Conservation (phyloP, 805 yeast species). For the Brettanomyces anomalus region DNA sequence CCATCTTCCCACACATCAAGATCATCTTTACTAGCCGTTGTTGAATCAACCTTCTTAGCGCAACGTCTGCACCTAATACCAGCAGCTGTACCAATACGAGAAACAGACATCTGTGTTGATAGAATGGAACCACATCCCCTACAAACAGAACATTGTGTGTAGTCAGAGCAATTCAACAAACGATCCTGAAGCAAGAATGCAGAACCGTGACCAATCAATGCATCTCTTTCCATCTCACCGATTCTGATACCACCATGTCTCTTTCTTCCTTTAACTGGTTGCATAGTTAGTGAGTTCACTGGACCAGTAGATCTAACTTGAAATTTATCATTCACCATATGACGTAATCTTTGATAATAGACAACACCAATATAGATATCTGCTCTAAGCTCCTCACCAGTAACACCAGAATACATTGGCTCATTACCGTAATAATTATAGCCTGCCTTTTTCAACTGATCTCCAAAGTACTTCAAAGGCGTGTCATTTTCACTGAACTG, state of each 20-base stretch:
- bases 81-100: constrained; percentile 78
- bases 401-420: constrained; percentile 97
- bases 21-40: constrained; percentile 28
- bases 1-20: constrained; percentile 95
- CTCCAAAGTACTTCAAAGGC: constrained; percentile 97
- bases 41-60: constrained; percentile 57
- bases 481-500: constrained; percentile 83
- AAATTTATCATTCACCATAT: constrained; percentile 99
- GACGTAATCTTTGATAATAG: constrained; percentile 95
- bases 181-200: constrained; percentile 92
- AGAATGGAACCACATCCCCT: constrained; percentile 88
- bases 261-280: constrained; percentile 98
- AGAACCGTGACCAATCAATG: constrained; percentile 96
- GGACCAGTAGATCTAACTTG: constrained; percentile 99
- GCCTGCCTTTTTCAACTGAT: constrained; percentile 79
- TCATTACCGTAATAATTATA: constrained; percentile 98
- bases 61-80: constrained; percentile 86
- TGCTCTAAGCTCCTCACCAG: constrained; percentile 94
- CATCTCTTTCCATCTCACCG: constrained; percentile 99
- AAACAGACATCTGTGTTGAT: constrained; percentile 84
- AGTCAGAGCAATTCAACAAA: constrained; percentile 89
- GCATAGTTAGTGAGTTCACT: constrained; percentile 94
- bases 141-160: constrained; percentile 85
- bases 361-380: constrained; percentile 97
- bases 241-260: constrained; percentile 99